These are phyloP conservation scores for Diospyros lotus DNA, from an alignment of 148 eudicot genomes.

Conservation along the genomic window DNA sequence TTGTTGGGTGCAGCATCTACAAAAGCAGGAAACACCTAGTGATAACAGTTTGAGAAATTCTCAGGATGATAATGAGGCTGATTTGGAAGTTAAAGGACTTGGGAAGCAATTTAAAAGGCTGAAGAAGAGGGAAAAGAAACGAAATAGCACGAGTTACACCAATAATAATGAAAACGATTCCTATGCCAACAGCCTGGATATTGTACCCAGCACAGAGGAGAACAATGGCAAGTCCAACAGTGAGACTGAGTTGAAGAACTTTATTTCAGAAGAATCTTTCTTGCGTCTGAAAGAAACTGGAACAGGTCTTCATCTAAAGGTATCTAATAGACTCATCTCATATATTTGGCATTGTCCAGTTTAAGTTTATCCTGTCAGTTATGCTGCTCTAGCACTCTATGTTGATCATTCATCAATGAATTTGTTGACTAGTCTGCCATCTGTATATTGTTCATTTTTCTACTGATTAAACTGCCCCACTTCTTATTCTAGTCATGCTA, in stretches of 20 bases:
- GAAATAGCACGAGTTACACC: slow-evolving; percentile 13
- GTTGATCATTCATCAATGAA: not conserved
- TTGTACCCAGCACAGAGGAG: slow-evolving; percentile 24
- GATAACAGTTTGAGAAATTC: slow-evolving; percentile 39
- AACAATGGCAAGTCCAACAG: slow-evolving; percentile 17
- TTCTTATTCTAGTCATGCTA: not conserved
- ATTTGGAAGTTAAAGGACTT: slow-evolving; percentile 75
- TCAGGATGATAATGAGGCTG: slow-evolving; percentile 33
- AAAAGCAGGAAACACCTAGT: slow-evolving; percentile 58
- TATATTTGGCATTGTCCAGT: not conserved
- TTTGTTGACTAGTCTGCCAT: not conserved
- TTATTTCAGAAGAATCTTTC: slow-evolving; percentile 81
- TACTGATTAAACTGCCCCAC: not conserved
- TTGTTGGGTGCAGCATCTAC: slow-evolving; percentile 94
- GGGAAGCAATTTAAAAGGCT: slow-evolving; percentile 86
- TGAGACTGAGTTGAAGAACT: slow-evolving; percentile 46
- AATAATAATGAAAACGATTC: slow-evolving; percentile 44
- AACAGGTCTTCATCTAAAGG: slow-evolving; percentile 90
- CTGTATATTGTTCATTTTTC: not conserved
- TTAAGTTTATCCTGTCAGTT: not conserved
- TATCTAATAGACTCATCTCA: slow-evolving; percentile 14
- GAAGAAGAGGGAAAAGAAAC: slow-evolving; percentile 71
- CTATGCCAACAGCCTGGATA: slow-evolving; percentile 24
- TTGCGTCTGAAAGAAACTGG: slow-evolving; percentile 71
- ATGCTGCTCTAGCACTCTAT: not conserved